Conservation (phyloP, 73 alveolate species). For the Paramecium pentaurelia region DNA sequence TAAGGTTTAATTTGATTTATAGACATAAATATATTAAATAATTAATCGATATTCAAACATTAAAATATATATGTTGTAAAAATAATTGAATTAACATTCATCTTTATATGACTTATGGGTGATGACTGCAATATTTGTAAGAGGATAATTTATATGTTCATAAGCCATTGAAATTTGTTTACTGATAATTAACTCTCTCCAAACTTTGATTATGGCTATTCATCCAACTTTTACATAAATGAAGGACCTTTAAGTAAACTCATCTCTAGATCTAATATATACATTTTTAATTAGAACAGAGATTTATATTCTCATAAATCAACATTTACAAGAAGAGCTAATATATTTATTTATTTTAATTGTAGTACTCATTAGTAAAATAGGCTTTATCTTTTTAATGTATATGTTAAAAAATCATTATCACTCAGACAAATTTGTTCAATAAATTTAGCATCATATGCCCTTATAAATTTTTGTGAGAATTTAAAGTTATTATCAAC, state of each 20-base stretch:
- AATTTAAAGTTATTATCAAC: background rate
- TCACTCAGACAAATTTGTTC: background rate
- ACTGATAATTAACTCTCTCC: background rate
- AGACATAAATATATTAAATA: background rate
- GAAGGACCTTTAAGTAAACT: background rate
- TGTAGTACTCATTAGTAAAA: background rate
- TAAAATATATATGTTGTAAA: background rate
- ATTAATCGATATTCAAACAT: background rate
- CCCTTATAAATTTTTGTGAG: background rate
- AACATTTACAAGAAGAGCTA: background rate
- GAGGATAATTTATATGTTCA: background rate
- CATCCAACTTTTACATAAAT: background rate
- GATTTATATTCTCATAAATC: background rate
- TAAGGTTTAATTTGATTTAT: background rate
- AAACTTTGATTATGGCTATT: background rate
- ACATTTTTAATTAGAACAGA: background rate
- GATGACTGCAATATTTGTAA: background rate
- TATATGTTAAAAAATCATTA: background rate
- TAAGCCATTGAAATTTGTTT: background rate
- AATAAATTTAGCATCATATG: background rate
- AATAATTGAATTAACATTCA: background rate
- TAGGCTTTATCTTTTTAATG: background rate
- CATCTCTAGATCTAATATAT: background rate
- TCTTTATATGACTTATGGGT: background rate
- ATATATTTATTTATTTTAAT: background rate